Conservation (phyloP, 257 asterid species). For the Misopates orontium region DNA sequence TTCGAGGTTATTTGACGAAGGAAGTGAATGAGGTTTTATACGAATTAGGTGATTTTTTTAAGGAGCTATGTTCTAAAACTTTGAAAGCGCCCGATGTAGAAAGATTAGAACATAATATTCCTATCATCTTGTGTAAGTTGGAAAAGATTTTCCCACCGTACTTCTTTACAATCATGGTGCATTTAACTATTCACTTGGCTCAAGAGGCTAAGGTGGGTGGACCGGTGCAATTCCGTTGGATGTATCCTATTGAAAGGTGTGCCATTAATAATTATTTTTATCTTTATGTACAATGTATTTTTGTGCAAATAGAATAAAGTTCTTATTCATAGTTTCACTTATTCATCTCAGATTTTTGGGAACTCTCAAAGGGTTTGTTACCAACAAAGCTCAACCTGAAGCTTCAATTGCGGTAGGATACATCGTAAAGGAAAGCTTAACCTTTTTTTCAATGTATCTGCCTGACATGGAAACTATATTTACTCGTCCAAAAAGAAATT, state of each 20-base stretch:
- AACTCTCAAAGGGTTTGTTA: conserved; percentile 3
- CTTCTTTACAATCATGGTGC: conserved; percentile 8
- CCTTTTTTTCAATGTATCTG: conserved; percentile 10
- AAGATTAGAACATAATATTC: conserved; percentile 1
- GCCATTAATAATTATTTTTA: neutral
- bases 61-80: too few species aligned
- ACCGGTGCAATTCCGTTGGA: conserved; percentile 15
- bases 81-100: neutral
- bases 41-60: too few species aligned
- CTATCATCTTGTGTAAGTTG: neutral
- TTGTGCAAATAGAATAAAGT: neutral
- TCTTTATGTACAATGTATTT: neutral
- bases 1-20: too few species aligned
- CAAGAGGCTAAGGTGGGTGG: too few species aligned
- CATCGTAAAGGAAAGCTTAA: neutral
- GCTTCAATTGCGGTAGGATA: conserved; percentile 6
- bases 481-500: too few species aligned
- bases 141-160: conserved; percentile 8
- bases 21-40: too few species aligned
- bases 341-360: neutral
- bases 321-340: too few species aligned
- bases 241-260: conserved; percentile 26
- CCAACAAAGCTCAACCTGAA: neutral
- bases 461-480: neutral
- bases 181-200: too few species aligned